phyloP scores from a whole-genome alignment of 192 early-diverging fungal genomes.

The Obelidium mucronatum region DNA sequence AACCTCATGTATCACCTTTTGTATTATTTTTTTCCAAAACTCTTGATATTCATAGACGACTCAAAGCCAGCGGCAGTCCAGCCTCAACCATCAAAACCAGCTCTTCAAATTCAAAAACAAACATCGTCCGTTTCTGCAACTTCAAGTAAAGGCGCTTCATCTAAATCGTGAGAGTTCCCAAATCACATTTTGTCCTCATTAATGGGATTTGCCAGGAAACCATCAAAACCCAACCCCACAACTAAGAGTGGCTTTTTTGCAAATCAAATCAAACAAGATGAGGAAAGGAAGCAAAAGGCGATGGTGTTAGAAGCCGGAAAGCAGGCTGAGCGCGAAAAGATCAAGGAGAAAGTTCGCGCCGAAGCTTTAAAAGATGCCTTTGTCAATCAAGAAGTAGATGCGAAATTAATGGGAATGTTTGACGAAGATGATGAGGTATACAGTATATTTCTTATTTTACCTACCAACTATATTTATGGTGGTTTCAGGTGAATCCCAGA shows the following conservation, averaged over 20 bases:
- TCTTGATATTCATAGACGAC: neutral
- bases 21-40: neutral
- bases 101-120: slow-evolving; percentile 10
- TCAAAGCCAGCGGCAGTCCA: neutral
- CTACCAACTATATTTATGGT: neutral
- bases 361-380: slow-evolving; percentile 19
- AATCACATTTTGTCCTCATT: neutral
- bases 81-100: slow-evolving; percentile 2
- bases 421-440: slow-evolving; percentile 21
- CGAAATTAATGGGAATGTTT: slow-evolving; percentile 23
- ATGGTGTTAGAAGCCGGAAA: slow-evolving; percentile 4
- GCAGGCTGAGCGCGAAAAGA: neutral
- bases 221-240: slow-evolving; percentile 4
- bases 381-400: slow-evolving; percentile 8
- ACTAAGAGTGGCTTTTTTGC: slow-evolving; percentile 7
- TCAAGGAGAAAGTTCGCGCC: neutral
- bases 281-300: slow-evolving; percentile 7
- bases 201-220: neutral
- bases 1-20: too few relatives aligned
- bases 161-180: neutral
- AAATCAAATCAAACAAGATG: slow-evolving; percentile 24
- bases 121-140: neutral
- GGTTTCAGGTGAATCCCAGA: neutral
- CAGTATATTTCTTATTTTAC: neutral
- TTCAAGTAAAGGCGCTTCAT: neutral